Percentiles rank a stretch among this genome's conserved stretches.
These are phyloP conservation scores for Nitzschia sp. DNA, from an alignment of 108 stramenopile genomes.

Conservation along the genomic window DNA sequence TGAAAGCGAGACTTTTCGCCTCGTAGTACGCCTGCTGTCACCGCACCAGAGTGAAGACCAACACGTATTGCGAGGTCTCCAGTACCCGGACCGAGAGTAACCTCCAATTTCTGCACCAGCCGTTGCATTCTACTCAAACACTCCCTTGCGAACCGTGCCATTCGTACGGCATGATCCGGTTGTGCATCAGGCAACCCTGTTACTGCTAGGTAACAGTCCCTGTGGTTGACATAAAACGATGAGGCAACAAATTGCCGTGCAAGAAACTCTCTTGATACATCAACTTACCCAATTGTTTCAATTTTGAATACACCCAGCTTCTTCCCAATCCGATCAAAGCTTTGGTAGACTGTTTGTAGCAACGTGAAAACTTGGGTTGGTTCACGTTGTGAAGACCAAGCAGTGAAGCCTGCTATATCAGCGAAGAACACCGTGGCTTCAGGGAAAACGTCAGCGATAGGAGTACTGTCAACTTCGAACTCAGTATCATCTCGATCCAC, in stretches of 20 bases:
- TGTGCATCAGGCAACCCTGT: conserved; percentile 4
- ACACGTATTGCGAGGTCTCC: conserved; percentile 26
- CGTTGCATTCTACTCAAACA: conserved; percentile 4
- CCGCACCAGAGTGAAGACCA: conserved; percentile 44
- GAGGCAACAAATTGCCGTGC: background rate
- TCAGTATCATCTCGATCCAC: background rate
- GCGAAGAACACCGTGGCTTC: conserved; percentile 35
- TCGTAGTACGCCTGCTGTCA: conserved; percentile 9
- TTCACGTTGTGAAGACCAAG: conserved; percentile 6
- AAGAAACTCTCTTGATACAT: background rate
- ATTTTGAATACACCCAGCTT: conserved; percentile 12
- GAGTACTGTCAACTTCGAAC: background rate
- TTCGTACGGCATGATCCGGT: conserved; percentile 1
- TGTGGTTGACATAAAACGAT: background rate
- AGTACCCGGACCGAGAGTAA: conserved; percentile 6
- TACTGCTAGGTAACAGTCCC: background rate
- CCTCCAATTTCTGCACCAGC: background rate
- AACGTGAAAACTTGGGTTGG: conserved; percentile 13
- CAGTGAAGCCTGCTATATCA: conserved; percentile 10
- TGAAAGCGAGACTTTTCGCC: conserved; percentile 17
- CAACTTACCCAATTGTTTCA: conserved; percentile 10
- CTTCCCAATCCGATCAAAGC: conserved; percentile 12
- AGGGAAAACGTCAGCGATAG: conserved; percentile 29
- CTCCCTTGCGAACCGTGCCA: conserved; percentile 16
- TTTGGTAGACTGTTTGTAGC: conserved; percentile 9